Conservation (phyloP, 2,329 filamentous ascomycete genomes). For the Pseudogymnoascus sp. region DNA sequence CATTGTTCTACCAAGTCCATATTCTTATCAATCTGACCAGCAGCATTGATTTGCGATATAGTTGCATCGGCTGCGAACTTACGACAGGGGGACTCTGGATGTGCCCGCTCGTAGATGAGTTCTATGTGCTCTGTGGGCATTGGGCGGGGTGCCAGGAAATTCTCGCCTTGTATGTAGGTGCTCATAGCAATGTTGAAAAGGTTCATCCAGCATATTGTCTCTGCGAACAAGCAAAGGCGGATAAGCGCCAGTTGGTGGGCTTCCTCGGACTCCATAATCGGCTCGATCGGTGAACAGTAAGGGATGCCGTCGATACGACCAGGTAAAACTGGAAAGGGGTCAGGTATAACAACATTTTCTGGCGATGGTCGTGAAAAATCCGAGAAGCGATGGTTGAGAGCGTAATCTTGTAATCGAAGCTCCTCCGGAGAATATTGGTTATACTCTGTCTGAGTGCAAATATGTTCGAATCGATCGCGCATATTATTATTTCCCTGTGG, state of each 20-base stretch:
- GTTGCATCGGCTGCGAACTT: conserved; percentile 12
- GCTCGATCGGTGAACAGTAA: neutral
- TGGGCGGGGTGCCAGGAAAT: conserved; percentile 4
- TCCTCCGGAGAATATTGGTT: neutral
- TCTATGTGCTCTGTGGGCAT: conserved; percentile 10
- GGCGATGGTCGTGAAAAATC: neutral
- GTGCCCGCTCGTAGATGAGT: conserved; percentile 14
- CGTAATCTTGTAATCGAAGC: conserved; percentile 1
- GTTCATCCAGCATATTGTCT: conserved; percentile 12
- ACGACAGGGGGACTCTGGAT: conserved; percentile 11
- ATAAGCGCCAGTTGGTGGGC: conserved; percentile 14
- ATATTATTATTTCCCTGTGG: neutral
- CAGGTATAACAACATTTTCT: neutral
- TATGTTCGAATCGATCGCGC: neutral
- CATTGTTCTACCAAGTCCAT: conserved; percentile 5
- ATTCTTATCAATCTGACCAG: conserved; percentile 2
- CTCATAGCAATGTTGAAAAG: conserved; percentile 16
- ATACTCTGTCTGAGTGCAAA: neutral
- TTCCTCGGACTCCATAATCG: neutral
- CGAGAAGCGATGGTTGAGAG: neutral
- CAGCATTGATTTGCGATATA: neutral
- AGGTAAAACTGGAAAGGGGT: neutral
- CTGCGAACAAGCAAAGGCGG: conserved; percentile 14
- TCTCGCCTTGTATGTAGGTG: conserved; percentile 14
- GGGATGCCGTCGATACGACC: neutral